Percentiles rank a stretch among this genome's conserved stretches.
Conservation (phyloP, 2,329 filamentous ascomycete species). For the Fusarium nelsonii region DNA sequence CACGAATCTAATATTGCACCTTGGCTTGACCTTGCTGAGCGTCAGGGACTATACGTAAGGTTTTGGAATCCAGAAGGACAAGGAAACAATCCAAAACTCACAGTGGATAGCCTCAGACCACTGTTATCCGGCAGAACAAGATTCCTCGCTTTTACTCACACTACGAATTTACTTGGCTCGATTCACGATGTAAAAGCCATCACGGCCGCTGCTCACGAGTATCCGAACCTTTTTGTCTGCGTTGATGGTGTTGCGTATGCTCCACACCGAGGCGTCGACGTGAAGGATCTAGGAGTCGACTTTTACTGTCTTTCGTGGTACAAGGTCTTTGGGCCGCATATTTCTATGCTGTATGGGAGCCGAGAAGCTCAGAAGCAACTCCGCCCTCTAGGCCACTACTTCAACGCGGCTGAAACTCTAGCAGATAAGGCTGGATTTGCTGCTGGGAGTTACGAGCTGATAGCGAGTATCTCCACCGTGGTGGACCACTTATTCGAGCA, state of each 20-base stretch:
- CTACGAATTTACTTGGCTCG: conserved; percentile 78
- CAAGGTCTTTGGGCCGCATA: conserved; percentile 83
- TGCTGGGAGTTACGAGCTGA: conserved; percentile 77
- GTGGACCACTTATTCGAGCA: conserved; percentile 67
- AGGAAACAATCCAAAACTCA: conserved; percentile 65
- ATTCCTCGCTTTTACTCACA: conserved; percentile 79
- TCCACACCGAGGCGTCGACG: conserved; percentile 77
- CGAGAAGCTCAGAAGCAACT: conserved; percentile 67
- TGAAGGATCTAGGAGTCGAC: conserved; percentile 76
- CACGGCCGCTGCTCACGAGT: conserved; percentile 62
- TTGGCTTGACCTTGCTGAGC: conserved; percentile 76
- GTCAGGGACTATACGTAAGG: conserved; percentile 60
- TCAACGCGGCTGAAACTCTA: conserved; percentile 71
- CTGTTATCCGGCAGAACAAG: conserved; percentile 74
- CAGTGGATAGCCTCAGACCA: conserved; percentile 65
- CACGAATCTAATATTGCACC: conserved; percentile 83
- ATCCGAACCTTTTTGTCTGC: conserved; percentile 67
- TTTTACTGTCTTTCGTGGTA: conserved; percentile 87
- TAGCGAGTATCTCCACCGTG: conserved; percentile 71
- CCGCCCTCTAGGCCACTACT: conserved; percentile 72
- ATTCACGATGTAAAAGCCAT: conserved; percentile 74
- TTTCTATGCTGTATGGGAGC: conserved; percentile 77
- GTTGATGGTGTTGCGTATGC: conserved; percentile 84
- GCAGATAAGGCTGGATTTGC: conserved; percentile 77
- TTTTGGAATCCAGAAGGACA: conserved; percentile 16